Evolutionary conservation across 257 asterid species (phyloP), one percentile per base, ranked within the genome.

Genomic region (Thymus quinquecostatus): DNA sequence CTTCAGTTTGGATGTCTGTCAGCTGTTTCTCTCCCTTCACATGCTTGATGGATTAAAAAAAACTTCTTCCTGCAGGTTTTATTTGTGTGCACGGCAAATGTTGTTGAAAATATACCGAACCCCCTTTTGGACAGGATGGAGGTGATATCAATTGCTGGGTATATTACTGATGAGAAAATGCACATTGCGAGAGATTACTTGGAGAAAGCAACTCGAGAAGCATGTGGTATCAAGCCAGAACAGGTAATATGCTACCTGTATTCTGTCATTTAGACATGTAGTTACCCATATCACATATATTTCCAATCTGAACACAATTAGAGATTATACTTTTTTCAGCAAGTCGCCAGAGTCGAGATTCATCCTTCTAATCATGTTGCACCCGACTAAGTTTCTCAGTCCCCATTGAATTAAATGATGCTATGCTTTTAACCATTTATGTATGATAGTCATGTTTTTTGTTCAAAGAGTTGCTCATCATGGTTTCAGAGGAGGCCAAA

Each of bases 71-170:
- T 75, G 81, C 92, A 95, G 99, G 99, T 95, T 75, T 84, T 92
- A 77, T 95, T 95, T 79, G 96, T 95, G 48, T 95, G 99, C 71
- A 95, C 98, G 10, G 98, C 97, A 47, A 95, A 95, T 87, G 97
- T 95, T 44, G 75, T 89, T 71, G 98, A 95, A 71, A 92, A 41
- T 69, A 92, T 95, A 82, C 98, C 99, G 43, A 86, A 77, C 83
- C 99, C 99, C 45, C 93, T 92, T 59, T 80, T 95, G 85, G 99
- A 95, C 78, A 88, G 99, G 84, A 95, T 95, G 99, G 99, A 95
- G 81, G 96, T 92, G 68, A 89, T 95, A 64, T 81, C 98, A 60
- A 88, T 95, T 71, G 99, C 98, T 48, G 99, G 99, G 74, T 95
- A 95, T 72, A 95, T 95, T 61, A 86, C 96, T 28, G 99, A 95